phyloP scores from a whole-genome alignment of 176 grass and related monocot species.

The sorghum (Sorghum bicolor) region DNA sequence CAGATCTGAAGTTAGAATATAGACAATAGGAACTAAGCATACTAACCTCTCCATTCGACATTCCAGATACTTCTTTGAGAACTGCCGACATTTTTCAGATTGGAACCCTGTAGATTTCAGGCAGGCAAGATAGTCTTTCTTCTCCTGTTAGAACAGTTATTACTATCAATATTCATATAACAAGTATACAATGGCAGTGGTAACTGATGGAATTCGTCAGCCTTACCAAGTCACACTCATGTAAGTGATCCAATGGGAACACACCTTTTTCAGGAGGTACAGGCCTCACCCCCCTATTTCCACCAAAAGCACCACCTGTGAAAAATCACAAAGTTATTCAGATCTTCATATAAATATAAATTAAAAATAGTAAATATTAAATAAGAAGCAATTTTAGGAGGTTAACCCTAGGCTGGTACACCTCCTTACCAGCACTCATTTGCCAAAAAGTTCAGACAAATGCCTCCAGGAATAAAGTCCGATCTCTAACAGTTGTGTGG shows the following conservation, averaged over 20 bases:
- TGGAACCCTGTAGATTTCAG: constrained; percentile 71
- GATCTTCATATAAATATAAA: not conserved
- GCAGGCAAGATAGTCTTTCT: constrained; percentile 85
- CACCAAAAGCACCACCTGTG: constrained; percentile 84
- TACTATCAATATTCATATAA: constrained; percentile 8
- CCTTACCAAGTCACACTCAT: constrained; percentile 80
- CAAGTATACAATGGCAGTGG: not conserved
- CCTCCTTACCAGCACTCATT: constrained; percentile 47
- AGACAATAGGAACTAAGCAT: not conserved
- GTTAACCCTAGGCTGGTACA: not conserved
- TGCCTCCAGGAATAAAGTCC: not conserved
- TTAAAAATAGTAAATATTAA: not conserved
- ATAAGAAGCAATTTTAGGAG: not conserved
- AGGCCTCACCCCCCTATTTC: constrained; percentile 76
- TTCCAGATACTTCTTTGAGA: constrained; percentile 76
- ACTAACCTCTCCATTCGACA: constrained; percentile 76
- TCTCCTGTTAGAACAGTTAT: constrained; percentile 53
- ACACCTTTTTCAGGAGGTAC: constrained; percentile 95
- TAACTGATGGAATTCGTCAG: not conserved
- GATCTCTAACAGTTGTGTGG: not conserved
- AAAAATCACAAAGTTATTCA: constrained; percentile 23
- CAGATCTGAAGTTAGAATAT: not conserved
- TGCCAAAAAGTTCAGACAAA: not conserved
- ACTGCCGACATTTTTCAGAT: constrained; percentile 62
- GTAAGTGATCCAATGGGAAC: constrained; percentile 85